Conservation (phyloP, 108 stramenopile species). For the Cyclotella sp. region DNA sequence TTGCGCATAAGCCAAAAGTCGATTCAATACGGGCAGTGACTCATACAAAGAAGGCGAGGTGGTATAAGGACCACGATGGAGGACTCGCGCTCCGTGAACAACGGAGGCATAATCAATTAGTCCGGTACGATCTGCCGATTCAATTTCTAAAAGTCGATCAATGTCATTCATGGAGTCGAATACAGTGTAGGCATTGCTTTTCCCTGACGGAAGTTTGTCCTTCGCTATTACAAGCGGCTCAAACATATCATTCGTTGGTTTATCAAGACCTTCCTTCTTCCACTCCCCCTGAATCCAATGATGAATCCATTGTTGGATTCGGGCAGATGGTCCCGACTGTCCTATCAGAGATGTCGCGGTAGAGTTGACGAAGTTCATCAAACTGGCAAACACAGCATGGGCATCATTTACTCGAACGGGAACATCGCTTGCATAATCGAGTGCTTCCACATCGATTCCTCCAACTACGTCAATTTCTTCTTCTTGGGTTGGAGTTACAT, state of each 20-base stretch:
- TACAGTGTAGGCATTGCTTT: constrained; percentile 21
- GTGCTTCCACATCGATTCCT: constrained; percentile 31
- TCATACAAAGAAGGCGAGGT: constrained; percentile 77
- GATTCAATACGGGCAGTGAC: constrained; percentile 69
- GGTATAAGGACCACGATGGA: constrained; percentile 59
- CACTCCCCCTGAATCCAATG: constrained; percentile 48
- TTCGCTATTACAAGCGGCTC: constrained; percentile 15
- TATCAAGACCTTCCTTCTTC: constrained; percentile 30
- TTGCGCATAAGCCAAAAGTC: constrained; percentile 55
- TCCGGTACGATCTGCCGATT: constrained; percentile 75
- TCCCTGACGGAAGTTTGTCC: constrained; percentile 3
- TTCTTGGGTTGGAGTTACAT: constrained; percentile 14
- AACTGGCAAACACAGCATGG: constrained; percentile 23
- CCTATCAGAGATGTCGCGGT: constrained; percentile 22
- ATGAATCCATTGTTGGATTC: constrained; percentile 36
- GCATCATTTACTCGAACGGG: constrained; percentile 43
- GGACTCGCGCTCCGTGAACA: constrained; percentile 63
- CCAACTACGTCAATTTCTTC: constrained; percentile 30
- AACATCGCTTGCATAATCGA: constrained; percentile 39
- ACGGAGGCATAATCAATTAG: constrained; percentile 70
- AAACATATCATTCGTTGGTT: neutral
- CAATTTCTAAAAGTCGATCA: constrained; percentile 59
- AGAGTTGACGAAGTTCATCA: constrained; percentile 32
- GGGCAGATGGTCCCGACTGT: constrained; percentile 14
- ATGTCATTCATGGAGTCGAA: constrained; percentile 45